A percentile compares a stretch with the other conserved stretches of the same genome.
These are phyloP conservation scores for Pestalotiopsis fici DNA, from an alignment of 2,329 filamentous ascomycete species.

Conservation along the genomic window DNA sequence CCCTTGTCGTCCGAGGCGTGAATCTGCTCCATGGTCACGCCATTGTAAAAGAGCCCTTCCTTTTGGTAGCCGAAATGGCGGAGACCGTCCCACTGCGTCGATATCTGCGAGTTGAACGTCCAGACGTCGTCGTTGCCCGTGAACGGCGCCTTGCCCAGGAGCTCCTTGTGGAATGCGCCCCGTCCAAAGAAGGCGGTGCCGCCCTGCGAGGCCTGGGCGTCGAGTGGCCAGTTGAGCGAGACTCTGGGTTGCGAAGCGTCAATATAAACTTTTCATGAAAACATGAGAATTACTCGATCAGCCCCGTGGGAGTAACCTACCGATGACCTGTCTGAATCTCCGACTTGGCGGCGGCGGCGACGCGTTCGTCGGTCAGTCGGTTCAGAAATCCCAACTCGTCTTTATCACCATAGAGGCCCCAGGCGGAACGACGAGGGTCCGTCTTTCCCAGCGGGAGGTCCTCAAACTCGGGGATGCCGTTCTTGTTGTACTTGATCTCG, in stretches of 20 bases:
- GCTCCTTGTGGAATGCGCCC: constrained; percentile 53
- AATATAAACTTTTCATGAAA: no score
- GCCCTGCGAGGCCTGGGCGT: constrained; percentile 45
- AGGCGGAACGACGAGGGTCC: constrained; percentile 45
- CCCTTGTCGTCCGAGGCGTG: constrained; percentile 30
- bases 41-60: constrained; percentile 37
- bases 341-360: constrained; percentile 48
- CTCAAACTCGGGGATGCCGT: constrained; percentile 47
- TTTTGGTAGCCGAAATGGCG: constrained; percentile 52
- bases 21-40: constrained; percentile 40
- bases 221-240: constrained; percentile 61
- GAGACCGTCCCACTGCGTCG: constrained; percentile 60
- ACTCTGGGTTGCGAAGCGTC: constrained; percentile 35
- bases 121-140: constrained; percentile 62
- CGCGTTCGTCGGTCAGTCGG: constrained; percentile 55
- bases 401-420: constrained; percentile 53
- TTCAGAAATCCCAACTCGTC: constrained; percentile 65
- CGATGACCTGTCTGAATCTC: constrained; percentile 57
- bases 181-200: constrained; percentile 54
- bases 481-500: constrained; percentile 34
- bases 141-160: constrained; percentile 51
- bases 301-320: constrained; percentile 28
- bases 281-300: no score
- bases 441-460: constrained; percentile 46
- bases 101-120: constrained; percentile 59